A percentile compares a stretch with the other conserved stretches of the same genome.
Conservation (phyloP, 139 green algal species). For the Chlamydomonas sp. region DNA sequence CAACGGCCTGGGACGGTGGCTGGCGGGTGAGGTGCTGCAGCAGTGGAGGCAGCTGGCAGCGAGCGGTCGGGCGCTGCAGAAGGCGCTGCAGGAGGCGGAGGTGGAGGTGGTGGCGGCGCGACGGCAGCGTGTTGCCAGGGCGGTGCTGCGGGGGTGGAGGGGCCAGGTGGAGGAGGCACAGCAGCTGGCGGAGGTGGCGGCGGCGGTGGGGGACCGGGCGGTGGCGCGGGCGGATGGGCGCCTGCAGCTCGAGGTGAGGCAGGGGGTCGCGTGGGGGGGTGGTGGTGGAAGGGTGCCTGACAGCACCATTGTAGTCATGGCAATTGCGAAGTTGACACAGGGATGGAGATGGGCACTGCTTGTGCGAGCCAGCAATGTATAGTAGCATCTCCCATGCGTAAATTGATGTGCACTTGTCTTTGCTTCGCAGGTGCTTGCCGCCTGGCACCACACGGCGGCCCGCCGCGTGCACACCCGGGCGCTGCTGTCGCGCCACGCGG, state of each 20-base stretch:
- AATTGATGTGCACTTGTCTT: too few species aligned
- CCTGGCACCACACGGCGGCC: neutral
- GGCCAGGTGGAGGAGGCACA: neutral
- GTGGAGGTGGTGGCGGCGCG: neutral
- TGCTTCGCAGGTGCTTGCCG: neutral
- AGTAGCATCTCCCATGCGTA: too few species aligned
- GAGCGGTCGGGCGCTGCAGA: neutral
- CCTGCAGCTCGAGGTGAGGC: neutral
- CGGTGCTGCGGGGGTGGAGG: too few species aligned
- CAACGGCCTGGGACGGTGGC: constrained; percentile 10
- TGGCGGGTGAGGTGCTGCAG: neutral
- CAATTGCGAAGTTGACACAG: too few species aligned
- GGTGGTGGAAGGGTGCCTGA: neutral
- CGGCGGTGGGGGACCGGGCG: neutral
- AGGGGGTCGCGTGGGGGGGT: neutral
- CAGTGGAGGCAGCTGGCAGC: neutral
- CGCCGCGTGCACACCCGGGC: neutral
- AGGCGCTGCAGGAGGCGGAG: neutral
- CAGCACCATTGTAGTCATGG: neutral
- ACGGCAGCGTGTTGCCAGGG: neutral
- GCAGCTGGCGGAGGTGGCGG: neutral
- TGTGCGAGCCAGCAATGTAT: too few species aligned
- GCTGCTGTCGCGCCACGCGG: neutral
- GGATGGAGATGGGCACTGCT: too few species aligned
- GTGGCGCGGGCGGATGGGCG: neutral